Evolutionary conservation across 495 filamentous ascomycete genomes (phyloP).

Genomic region (Parathielavia appendiculata): DNA sequence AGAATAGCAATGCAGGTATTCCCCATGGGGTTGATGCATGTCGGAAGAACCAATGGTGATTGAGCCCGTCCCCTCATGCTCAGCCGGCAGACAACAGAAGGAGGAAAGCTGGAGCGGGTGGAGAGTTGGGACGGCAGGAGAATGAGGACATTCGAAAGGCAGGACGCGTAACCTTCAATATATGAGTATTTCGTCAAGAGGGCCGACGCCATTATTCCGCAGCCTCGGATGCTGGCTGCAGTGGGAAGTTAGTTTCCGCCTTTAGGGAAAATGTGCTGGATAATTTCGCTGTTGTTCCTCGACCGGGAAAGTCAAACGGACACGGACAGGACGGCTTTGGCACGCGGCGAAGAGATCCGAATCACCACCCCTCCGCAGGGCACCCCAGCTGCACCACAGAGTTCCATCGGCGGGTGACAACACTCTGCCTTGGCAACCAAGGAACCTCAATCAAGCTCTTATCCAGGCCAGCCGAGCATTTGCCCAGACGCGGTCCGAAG

Average conservation of each 20-base stretch:
- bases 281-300: constrained; percentile 22
- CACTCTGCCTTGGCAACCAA: neutral
- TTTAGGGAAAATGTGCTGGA: constrained; percentile 31
- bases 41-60: constrained; percentile 23
- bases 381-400: constrained; percentile 2
- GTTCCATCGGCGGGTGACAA: constrained; percentile 11
- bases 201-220: constrained; percentile 21
- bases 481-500: constrained; percentile 13
- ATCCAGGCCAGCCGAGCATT: constrained; percentile 11
- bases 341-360: constrained; percentile 17
- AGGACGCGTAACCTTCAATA: constrained; percentile 35
- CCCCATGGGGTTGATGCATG: constrained; percentile 24
- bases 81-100: constrained; percentile 17
- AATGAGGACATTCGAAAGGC: constrained; percentile 13
- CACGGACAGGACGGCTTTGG: constrained; percentile 8
- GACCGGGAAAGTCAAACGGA: constrained; percentile 27
- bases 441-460: constrained; percentile 18
- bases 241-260: constrained; percentile 25
- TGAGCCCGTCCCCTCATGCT: constrained; percentile 15
- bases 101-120: constrained; percentile 17
- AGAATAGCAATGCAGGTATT: constrained; percentile 27
- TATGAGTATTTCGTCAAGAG: constrained; percentile 24
- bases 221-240: constrained; percentile 27
- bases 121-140: constrained; percentile 18
- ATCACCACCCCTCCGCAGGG: neutral